Evolutionary conservation across 139 green algal species (phyloP).

Genomic region (Picochlorum sp.): DNA sequence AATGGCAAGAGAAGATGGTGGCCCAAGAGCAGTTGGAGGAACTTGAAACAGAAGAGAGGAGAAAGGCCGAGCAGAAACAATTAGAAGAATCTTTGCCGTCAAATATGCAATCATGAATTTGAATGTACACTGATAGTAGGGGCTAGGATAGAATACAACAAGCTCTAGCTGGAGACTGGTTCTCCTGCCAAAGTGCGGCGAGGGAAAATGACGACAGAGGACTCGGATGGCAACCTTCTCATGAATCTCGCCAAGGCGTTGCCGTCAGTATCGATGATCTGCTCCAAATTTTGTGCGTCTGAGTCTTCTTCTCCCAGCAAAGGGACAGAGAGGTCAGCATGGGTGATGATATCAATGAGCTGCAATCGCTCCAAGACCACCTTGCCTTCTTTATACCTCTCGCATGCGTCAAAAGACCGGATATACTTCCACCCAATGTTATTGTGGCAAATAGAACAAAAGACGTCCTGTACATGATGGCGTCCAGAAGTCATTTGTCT

Average conservation of each 20-base stretch:
- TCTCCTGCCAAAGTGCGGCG: no score
- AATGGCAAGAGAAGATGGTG: slow-evolving; percentile 32
- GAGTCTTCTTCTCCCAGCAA: no score
- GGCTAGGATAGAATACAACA: no score
- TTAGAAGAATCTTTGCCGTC: background rate
- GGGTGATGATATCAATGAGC: background rate
- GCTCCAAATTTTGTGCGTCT: no score
- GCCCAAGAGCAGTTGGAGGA: slow-evolving; percentile 26
- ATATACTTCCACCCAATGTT: slow-evolving; percentile 7
- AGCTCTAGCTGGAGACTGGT: no score
- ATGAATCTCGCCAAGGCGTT: no score
- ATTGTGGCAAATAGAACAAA: slow-evolving; percentile 5
- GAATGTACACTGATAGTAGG: no score
- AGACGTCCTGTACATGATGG: slow-evolving; percentile 8
- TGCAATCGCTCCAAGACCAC: slow-evolving; percentile 7
- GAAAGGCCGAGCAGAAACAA: slow-evolving; percentile 21
- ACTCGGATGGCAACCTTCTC: no score
- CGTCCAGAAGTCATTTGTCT: slow-evolving; percentile 12
- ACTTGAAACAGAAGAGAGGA: slow-evolving; percentile 32
- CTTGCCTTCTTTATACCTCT: slow-evolving; percentile 16
- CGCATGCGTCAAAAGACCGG: background rate
- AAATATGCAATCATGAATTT: slow-evolving; percentile 1
- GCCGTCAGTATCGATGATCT: no score
- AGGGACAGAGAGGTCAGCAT: background rate
- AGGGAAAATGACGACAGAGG: no score